These are phyloP conservation scores for Kernera saxatilis DNA, from an alignment of 345 rosid genomes.

Conservation along the genomic window DNA sequence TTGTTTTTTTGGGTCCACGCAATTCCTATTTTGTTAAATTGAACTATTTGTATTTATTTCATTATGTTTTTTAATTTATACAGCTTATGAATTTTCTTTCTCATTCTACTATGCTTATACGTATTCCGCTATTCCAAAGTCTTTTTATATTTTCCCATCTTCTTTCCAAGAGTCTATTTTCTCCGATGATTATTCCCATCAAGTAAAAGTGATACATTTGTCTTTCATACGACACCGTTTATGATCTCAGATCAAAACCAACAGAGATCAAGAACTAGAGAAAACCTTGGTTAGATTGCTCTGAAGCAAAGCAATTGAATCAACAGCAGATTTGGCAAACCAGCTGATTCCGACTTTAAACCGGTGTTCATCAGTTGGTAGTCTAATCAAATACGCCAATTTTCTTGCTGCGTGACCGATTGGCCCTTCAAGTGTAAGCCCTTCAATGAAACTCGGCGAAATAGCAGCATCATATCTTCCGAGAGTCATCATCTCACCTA, in stretches of 20 bases:
- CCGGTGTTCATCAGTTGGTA: conserved; percentile 92
- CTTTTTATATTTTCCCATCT: no score
- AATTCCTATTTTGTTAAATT: no score
- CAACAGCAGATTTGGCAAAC: conserved; percentile 73
- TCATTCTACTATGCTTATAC: no score
- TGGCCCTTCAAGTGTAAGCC: conserved; percentile 84
- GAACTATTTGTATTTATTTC: no score
- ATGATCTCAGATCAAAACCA: no score
- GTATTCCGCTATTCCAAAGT: no score
- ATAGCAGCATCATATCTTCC: conserved; percentile 85
- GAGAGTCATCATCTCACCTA: conserved; percentile 96
- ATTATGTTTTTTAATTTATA: no score
- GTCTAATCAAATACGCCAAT: conserved; percentile 70
- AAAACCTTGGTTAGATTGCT: conserved; percentile 58
- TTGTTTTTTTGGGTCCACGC: no score
- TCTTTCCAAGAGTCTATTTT: background rate
- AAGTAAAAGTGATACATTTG: conserved; percentile 1
- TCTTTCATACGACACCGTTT: background rate
- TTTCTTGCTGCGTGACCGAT: conserved; percentile 88
- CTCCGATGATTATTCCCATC: background rate
- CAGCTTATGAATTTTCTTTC: no score
- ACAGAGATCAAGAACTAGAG: conserved; percentile 37
- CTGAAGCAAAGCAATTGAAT: conserved; percentile 70
- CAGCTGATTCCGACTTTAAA: conserved; percentile 88
- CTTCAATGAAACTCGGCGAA: conserved; percentile 84